Evolutionary conservation across 2,329 filamentous ascomycete species (phyloP).

Genomic region (Trichoderma sp.): DNA sequence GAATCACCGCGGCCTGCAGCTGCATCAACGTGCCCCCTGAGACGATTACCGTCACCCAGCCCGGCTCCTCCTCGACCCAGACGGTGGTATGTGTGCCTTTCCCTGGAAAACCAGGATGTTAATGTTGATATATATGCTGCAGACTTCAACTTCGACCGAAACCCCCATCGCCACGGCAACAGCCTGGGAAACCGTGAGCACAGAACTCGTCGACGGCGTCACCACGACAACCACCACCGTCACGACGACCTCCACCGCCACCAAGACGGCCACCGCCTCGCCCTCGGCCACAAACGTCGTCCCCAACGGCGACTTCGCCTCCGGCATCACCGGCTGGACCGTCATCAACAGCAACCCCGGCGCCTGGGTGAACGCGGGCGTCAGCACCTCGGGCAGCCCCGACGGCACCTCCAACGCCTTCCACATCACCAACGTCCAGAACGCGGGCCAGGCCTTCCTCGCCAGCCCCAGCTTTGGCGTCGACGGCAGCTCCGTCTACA

Average conservation of each 20-base stretch:
- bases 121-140: not conserved
- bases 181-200: slow-evolving; percentile 6
- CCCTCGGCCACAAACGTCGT: not conserved
- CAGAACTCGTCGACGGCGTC: not conserved
- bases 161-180: slow-evolving; percentile 14
- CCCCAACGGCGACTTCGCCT: slow-evolving; percentile 20
- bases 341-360: not conserved
- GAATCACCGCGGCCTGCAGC: slow-evolving; percentile 34
- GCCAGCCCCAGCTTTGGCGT: not conserved
- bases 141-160: slow-evolving; percentile 12
- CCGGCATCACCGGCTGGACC: not conserved
- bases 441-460: not conserved
- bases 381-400: not conserved
- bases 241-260: slow-evolving; percentile 10
- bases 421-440: not conserved
- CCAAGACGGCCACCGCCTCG: not conserved
- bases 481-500: slow-evolving; percentile 1
- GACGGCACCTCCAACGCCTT: not conserved
- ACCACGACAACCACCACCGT: slow-evolving; percentile 5
- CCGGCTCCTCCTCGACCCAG: slow-evolving; percentile 24
- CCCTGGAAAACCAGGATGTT: too few species aligned
- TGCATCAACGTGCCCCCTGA: slow-evolving; percentile 34
- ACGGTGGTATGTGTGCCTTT: slow-evolving; percentile 24
- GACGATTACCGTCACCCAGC: slow-evolving; percentile 31
- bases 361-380: not conserved